A percentile compares a stretch with the other conserved stretches of the same genome.
These are phyloP conservation scores for Pistacia integerrima DNA, from an alignment of 345 rosid species.

Conservation along the genomic window DNA sequence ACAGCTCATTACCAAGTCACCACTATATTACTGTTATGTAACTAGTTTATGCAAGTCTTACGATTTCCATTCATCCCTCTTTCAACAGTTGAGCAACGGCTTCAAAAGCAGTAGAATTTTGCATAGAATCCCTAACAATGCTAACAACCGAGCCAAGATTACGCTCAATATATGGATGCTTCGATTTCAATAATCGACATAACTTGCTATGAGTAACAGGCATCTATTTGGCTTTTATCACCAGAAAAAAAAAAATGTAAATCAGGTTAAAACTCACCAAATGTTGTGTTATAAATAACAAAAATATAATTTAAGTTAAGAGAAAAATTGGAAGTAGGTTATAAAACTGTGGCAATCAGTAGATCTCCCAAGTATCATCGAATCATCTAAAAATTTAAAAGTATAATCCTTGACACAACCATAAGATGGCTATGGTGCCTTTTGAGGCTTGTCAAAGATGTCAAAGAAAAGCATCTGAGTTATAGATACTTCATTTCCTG, in stretches of 20 bases:
- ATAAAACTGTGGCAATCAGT: neutral
- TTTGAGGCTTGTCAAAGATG: neutral
- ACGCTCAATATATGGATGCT: conserved; percentile 17
- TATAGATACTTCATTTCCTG: neutral
- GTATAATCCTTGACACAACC: neutral
- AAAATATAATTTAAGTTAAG: neutral
- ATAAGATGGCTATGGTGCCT: neutral
- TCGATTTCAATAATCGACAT: no score
- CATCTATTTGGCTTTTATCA: no score
- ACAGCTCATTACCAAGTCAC: neutral
- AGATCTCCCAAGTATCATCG: neutral
- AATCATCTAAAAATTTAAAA: neutral
- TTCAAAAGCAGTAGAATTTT: conserved; percentile 69
- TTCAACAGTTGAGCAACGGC: conserved; percentile 54
- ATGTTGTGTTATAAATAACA: neutral
- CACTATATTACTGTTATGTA: neutral
- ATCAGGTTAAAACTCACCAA: neutral
- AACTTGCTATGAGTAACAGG: no score
- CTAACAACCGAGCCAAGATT: conserved; percentile 57
- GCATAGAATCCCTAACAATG: conserved; percentile 59
- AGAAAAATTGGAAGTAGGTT: neutral
- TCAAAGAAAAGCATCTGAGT: neutral
- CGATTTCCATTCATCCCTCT: conserved; percentile 37
- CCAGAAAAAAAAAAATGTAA: conserved; percentile 1
- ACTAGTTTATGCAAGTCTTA: conserved; percentile 35